A percentile compares a stretch with the other conserved stretches of the same genome.
These are phyloP conservation scores for Petunia hybrid DNA, from an alignment of 305 asterid genomes.

Conservation along the genomic window DNA sequence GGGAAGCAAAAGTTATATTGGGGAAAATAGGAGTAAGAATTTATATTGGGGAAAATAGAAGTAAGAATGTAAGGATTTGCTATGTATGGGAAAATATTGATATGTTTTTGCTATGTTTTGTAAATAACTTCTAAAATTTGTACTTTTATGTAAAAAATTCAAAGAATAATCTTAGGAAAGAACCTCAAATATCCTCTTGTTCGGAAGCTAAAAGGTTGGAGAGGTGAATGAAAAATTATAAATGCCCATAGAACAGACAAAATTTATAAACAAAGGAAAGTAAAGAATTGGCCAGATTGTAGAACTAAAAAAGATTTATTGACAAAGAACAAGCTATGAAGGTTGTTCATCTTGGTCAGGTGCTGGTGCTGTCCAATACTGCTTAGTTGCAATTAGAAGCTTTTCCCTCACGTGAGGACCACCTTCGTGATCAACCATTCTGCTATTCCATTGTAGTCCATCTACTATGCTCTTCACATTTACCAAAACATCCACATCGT, in stretches of 20 bases:
- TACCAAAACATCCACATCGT: conserved; percentile 74
- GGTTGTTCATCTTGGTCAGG: conserved; percentile 44
- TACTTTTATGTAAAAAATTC: no score
- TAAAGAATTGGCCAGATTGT: conserved; percentile 28
- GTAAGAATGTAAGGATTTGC: no score
- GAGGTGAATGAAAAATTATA: conserved; percentile 29
- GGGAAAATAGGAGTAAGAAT: no score
- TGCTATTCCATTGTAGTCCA: conserved; percentile 82
- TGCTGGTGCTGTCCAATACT: conserved; percentile 87
- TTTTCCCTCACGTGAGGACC: conserved; percentile 91
- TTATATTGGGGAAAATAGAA: no score
- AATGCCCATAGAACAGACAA: background rate
- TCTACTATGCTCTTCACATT: conserved; percentile 69
- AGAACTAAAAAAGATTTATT: background rate
- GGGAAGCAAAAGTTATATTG: no score
- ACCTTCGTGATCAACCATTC: conserved; percentile 89
- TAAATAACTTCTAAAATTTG: no score
- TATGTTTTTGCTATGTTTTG: no score
- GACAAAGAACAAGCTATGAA: background rate
- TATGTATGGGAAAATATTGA: no score
- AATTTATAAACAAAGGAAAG: conserved; percentile 29
- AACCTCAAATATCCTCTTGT: conserved; percentile 17
- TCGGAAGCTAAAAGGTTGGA: conserved; percentile 6
- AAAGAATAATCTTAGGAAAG: background rate
- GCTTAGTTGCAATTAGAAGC: conserved; percentile 79